A percentile compares a stretch with the other conserved stretches of the same genome.
phyloP scores from a whole-genome alignment of 2,329 filamentous ascomycete species.

The Ophiobolus disseminans region DNA sequence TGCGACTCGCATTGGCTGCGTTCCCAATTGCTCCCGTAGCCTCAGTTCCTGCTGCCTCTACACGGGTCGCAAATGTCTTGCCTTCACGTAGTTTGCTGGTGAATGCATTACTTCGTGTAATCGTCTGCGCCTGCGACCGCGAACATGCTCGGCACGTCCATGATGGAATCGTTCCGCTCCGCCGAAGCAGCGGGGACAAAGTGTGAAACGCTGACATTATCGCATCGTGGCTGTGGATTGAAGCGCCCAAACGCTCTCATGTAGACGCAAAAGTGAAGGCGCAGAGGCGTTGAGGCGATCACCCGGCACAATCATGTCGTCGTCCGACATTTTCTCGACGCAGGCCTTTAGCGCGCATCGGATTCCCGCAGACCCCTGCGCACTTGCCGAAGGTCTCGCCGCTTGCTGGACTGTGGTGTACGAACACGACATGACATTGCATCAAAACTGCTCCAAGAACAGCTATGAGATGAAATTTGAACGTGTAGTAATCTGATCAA shows the following conservation, averaged over 20 bases:
- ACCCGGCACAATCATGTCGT: neutral
- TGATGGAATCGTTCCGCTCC: constrained; percentile 19
- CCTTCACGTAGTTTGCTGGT: constrained; percentile 3
- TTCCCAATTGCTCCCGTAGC: constrained; percentile 12
- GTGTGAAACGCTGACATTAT: constrained; percentile 40
- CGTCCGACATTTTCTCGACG: constrained; percentile 7
- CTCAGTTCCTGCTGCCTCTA: constrained; percentile 5
- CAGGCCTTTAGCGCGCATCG: neutral
- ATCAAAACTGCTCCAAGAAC: too few species aligned
- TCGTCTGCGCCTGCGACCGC: constrained; percentile 29
- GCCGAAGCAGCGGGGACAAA: constrained; percentile 35
- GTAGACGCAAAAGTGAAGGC: neutral
- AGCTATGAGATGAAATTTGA: too few species aligned
- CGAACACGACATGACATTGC: too few species aligned
- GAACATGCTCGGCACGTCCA: constrained; percentile 49
- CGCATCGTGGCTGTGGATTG: constrained; percentile 21
- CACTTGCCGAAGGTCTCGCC: neutral
- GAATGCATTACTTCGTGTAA: constrained; percentile 19
- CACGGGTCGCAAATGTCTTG: constrained; percentile 21
- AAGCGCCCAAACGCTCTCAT: neutral
- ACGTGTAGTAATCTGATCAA: too few species aligned
- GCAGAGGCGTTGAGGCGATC: constrained; percentile 1
- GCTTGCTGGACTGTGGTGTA: too few species aligned
- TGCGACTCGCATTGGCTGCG: neutral
- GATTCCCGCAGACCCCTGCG: constrained; percentile 5